Evolutionary conservation across 345 rosid species (phyloP).

Genomic region (Aquilaria yunnanensis): DNA sequence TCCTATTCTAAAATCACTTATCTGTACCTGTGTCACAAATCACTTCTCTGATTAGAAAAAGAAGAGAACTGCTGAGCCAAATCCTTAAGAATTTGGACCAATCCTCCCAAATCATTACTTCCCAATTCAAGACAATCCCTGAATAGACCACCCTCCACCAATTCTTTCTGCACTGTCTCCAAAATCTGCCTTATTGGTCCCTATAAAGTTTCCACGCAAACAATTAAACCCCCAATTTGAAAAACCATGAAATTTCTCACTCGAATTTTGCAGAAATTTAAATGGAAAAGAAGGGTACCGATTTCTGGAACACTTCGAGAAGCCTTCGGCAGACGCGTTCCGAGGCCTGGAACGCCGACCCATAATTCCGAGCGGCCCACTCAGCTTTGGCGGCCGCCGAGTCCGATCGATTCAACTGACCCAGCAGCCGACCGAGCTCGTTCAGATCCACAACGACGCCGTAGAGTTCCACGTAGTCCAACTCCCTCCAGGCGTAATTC

Average conservation of each 20-base stretch:
- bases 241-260: not conserved
- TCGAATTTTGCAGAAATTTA: not conserved
- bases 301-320: slow-evolving; percentile 38
- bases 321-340: slow-evolving; percentile 43
- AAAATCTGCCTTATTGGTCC: slow-evolving; percentile 56
- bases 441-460: slow-evolving; percentile 52
- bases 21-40: slow-evolving; percentile 21
- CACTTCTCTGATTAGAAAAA: slow-evolving; percentile 21
- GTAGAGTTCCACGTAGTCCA: slow-evolving; percentile 43
- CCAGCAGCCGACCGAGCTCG: slow-evolving; percentile 40
- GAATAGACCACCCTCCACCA: slow-evolving; percentile 56
- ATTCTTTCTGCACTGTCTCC: slow-evolving; percentile 55
- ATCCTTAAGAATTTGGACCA: slow-evolving; percentile 52
- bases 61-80: slow-evolving; percentile 33
- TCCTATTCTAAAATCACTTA: not conserved
- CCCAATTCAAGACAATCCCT: slow-evolving; percentile 73
- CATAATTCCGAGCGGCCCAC: slow-evolving; percentile 47
- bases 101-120: slow-evolving; percentile 53
- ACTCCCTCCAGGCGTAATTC: slow-evolving; percentile 71
- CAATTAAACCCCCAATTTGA: not conserved
- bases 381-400: slow-evolving; percentile 44
- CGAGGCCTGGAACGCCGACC: slow-evolving; percentile 35
- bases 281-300: slow-evolving; percentile 33
- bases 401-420: slow-evolving; percentile 39
- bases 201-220: slow-evolving; percentile 23